Conservation (phyloP, 768 basidiomycete species). For the Amanita pseudoporphyria region DNA sequence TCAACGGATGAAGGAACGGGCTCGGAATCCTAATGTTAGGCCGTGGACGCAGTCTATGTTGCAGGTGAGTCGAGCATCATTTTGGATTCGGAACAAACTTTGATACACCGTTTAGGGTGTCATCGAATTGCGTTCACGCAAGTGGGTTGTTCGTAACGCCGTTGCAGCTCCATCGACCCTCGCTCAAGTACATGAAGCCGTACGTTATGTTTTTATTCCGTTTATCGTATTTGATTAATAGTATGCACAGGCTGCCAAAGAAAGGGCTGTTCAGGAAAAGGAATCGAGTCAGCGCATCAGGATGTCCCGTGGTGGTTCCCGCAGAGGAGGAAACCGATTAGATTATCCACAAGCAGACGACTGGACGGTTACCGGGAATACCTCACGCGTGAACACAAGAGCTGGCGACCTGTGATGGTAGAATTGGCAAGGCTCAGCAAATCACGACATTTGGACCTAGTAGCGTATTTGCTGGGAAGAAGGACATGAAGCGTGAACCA, state of each 20-base stretch:
- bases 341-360: slow-evolving; percentile 63
- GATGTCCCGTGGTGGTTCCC: slow-evolving; percentile 88
- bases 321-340: slow-evolving; percentile 69
- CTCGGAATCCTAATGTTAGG: slow-evolving; percentile 63
- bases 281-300: slow-evolving; percentile 51
- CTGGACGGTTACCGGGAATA: slow-evolving; percentile 62
- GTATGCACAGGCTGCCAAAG: slow-evolving; percentile 60
- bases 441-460: slow-evolving; percentile 72
- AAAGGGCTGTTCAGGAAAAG: slow-evolving; percentile 59
- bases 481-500: no score
- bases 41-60: slow-evolving; percentile 95
- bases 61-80: no score
- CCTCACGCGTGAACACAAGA: slow-evolving; percentile 55
- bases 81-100: slow-evolving; percentile 3
- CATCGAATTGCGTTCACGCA: no score
- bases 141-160: no score
- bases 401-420: slow-evolving; percentile 88
- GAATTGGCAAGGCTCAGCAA: slow-evolving; percentile 58
- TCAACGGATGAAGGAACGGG: slow-evolving; percentile 76
- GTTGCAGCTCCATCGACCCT: no score
- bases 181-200: slow-evolving; percentile 81
- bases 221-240: background rate
- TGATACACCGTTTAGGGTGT: slow-evolving; percentile 53
- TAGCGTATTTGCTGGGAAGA: slow-evolving; percentile 75
- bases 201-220: slow-evolving; percentile 28